phyloP scores from a whole-genome alignment of 768 basidiomycete species.

The Lactifluus hygrophoroides region DNA sequence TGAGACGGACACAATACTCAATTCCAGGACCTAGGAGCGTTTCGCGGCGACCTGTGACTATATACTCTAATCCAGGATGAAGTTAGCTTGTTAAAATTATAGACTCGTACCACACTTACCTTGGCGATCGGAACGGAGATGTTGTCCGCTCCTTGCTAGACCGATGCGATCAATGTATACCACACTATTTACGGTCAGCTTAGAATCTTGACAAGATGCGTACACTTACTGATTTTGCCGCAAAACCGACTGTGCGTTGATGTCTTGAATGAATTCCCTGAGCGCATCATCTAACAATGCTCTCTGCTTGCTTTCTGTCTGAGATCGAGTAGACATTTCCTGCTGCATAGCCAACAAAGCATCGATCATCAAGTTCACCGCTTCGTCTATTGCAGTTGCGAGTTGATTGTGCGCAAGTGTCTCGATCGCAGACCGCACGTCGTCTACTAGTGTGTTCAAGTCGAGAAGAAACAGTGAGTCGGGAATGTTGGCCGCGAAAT shows the following conservation, averaged over 20 bases:
- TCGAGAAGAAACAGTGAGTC: conserved; percentile 5
- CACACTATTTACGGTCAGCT: background rate
- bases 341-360: conserved; percentile 4
- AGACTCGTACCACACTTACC: too few relatives aligned
- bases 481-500: background rate
- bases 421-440: background rate
- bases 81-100: too few relatives aligned
- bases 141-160: too few relatives aligned
- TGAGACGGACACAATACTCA: too few relatives aligned
- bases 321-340: background rate
- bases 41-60: too few relatives aligned
- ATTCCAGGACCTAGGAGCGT: too few relatives aligned
- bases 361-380: background rate
- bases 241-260: background rate
- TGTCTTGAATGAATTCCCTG: background rate
- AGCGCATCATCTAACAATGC: background rate
- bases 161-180: background rate
- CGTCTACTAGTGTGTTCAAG: background rate
- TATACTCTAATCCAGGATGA: too few relatives aligned
- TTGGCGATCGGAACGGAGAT: too few relatives aligned
- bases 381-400: background rate
- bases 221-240: background rate
- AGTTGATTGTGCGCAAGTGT: background rate
- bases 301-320: background rate
- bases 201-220: background rate